A percentile compares a stretch with the other conserved stretches of the same genome.
Conservation (phyloP, 306 rosid species). For the Hippophae gyantsensis region DNA sequence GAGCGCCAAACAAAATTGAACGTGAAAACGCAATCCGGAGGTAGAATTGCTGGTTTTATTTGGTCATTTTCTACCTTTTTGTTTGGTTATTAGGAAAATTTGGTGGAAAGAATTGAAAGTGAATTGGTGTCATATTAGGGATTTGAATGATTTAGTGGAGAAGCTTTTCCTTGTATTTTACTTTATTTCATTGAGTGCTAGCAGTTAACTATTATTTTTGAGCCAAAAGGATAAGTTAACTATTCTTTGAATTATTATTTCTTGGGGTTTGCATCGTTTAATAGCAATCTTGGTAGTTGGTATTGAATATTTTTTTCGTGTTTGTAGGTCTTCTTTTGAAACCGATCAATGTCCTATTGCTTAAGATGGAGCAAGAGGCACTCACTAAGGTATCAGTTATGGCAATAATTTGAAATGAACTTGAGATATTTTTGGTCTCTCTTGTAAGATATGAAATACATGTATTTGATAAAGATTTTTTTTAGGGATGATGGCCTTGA, state of each 20-base stretch:
- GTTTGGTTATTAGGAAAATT: constrained; percentile 10
- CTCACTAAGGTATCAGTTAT: constrained; percentile 50
- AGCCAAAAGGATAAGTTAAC: neutral
- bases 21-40: constrained; percentile 30
- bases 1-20: constrained; percentile 33
- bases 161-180: neutral
- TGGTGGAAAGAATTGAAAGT: neutral
- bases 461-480: too few relatives aligned
- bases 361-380: constrained; percentile 73
- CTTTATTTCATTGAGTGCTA: neutral
- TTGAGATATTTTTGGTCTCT: neutral
- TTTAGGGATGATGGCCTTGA: too few relatives aligned
- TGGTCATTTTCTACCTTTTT: neutral
- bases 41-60: constrained; percentile 21
- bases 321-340: constrained; percentile 58
- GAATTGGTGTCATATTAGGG: neutral
- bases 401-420: constrained; percentile 12
- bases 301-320: neutral
- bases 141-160: neutral
- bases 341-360: constrained; percentile 48
- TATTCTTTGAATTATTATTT: neutral
- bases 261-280: neutral
- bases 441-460: neutral
- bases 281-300: neutral
- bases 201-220: neutral